These are phyloP conservation scores for Benincasa hispida DNA, from an alignment of 306 rosid species.

Conservation along the genomic window DNA sequence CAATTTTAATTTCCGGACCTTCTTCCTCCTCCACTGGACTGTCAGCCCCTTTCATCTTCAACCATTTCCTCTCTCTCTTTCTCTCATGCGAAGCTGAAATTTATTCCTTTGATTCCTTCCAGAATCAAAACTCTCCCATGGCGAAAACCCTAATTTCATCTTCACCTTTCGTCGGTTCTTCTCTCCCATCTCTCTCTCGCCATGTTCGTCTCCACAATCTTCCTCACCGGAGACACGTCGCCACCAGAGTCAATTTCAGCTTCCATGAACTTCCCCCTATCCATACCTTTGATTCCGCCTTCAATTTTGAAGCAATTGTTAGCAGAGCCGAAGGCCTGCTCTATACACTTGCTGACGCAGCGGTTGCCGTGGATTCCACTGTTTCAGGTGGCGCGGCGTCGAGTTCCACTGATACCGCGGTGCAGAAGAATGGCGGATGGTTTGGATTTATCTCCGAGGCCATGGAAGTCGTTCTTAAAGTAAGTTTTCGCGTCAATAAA, in stretches of 20 bases:
- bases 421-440: constrained; percentile 90
- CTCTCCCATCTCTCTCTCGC: constrained; percentile 52
- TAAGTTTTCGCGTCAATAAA: constrained; percentile 1
- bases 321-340: constrained; percentile 59
- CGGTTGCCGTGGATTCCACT: constrained; percentile 48
- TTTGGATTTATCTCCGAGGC: constrained; percentile 79
- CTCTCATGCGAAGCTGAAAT: constrained; percentile 44
- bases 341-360: constrained; percentile 84
- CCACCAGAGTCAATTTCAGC: constrained; percentile 65
- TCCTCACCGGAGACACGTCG: constrained; percentile 31
- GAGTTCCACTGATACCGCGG: constrained; percentile 30
- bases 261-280: constrained; percentile 67
- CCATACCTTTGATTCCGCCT: constrained; percentile 26
- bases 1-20: constrained; percentile 5
- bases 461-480: constrained; percentile 94
- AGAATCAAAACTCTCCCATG: constrained; percentile 38
- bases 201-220: constrained; percentile 24
- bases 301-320: constrained; percentile 30
- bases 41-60: constrained; percentile 22
- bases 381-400: constrained; percentile 17
- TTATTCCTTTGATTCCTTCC: neutral
- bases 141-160: constrained; percentile 69
- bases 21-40: constrained; percentile 13
- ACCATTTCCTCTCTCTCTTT: neutral
- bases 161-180: constrained; percentile 50